Conservation (phyloP, 116 monocot genomes). For the Cymodocea nodosa region DNA sequence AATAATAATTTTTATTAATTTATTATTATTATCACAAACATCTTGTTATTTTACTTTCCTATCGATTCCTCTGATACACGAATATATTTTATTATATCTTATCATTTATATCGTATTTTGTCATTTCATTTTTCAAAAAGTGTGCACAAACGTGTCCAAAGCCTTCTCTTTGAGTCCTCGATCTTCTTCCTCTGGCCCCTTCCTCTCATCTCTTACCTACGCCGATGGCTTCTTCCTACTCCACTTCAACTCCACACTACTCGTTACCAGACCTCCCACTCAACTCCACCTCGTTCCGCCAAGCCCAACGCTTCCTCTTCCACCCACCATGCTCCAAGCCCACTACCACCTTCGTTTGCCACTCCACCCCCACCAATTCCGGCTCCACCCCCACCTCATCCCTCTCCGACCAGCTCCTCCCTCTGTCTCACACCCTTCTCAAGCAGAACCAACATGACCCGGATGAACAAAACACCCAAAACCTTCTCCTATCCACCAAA, state of each 20-base stretch:
- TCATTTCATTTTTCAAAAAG: no score
- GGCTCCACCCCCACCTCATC: conserved; percentile 20
- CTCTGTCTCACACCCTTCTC: conserved; percentile 67
- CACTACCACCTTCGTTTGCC: conserved; percentile 2
- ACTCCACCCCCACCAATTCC: conserved; percentile 45
- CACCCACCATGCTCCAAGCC: conserved; percentile 1
- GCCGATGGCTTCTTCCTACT: conserved; percentile 3
- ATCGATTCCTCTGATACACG: no score
- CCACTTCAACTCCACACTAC: background rate
- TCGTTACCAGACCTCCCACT: background rate
- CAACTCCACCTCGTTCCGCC: background rate
- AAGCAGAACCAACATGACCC: conserved; percentile 4
- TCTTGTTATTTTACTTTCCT: no score
- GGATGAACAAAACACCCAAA: background rate
- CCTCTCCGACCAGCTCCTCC: conserved; percentile 64
- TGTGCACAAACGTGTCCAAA: no score
- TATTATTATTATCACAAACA: no score
- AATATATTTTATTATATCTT: no score
- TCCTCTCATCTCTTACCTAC: no score
- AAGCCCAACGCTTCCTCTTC: conserved; percentile 3
- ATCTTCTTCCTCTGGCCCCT: no score
- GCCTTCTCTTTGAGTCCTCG: no score
- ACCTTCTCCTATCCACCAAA: conserved; percentile 5
- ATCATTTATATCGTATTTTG: no score
- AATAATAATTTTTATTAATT: no score